A percentile compares a stretch with the other conserved stretches of the same genome.
phyloP scores from a whole-genome alignment of 192 early-diverging fungal species.

The Gigaspora rosea region DNA sequence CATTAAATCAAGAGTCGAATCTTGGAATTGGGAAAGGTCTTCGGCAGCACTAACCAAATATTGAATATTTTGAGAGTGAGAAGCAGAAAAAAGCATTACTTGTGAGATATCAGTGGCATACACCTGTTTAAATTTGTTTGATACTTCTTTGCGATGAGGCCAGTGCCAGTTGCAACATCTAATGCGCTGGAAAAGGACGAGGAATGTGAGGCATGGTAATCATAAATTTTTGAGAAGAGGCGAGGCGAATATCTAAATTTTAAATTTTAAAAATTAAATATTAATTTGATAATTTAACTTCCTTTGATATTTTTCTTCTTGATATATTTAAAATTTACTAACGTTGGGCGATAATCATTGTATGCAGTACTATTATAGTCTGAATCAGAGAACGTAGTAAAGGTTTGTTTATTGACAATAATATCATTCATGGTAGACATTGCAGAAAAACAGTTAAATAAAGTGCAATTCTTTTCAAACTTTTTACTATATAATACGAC shows the following conservation, averaged over 20 bases:
- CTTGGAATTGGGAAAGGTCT: slow-evolving; percentile 37
- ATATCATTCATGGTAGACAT: too few species aligned
- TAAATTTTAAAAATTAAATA: too few species aligned
- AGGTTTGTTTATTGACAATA: too few species aligned
- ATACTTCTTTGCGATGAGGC: slow-evolving; percentile 52
- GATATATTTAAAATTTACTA: too few species aligned
- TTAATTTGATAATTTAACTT: slow-evolving; percentile 3
- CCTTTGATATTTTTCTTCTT: too few species aligned
- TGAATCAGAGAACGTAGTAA: slow-evolving; percentile 39
- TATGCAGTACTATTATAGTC: slow-evolving; percentile 42
- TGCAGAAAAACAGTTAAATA: too few species aligned
- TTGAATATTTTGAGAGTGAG: slow-evolving; percentile 43
- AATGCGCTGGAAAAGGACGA: slow-evolving; percentile 46
- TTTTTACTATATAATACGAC: too few species aligned
- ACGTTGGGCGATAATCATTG: slow-evolving; percentile 38
- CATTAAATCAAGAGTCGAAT: slow-evolving; percentile 46
- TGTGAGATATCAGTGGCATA: slow-evolving; percentile 47
- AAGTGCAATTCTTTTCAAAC: too few species aligned
- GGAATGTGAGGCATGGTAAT: slow-evolving; percentile 43
- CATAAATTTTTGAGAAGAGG: slow-evolving; percentile 47
- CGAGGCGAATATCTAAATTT: slow-evolving; percentile 33
- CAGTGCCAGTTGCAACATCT: slow-evolving; percentile 61
- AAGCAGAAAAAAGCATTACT: slow-evolving; percentile 44
- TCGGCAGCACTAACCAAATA: slow-evolving; percentile 46
- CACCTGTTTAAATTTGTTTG: slow-evolving; percentile 51